phyloP scores from a whole-genome alignment of 2,329 filamentous ascomycete genomes.

The Cercospora sp. region DNA sequence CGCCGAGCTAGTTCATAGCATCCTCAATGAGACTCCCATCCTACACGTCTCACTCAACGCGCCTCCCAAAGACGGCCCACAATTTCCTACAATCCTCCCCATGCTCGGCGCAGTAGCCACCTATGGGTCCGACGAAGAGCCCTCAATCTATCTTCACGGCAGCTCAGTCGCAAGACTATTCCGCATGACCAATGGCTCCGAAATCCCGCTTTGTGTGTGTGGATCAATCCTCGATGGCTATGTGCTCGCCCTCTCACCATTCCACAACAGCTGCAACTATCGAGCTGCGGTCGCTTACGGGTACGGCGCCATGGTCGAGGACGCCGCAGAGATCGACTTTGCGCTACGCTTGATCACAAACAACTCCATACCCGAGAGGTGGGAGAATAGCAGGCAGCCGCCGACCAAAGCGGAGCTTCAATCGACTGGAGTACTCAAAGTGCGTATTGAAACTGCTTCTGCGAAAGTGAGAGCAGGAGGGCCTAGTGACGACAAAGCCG shows the following conservation, averaged over 20 bases:
- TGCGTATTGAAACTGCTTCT: slow-evolving; percentile 69
- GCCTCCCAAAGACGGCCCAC: slow-evolving; percentile 53
- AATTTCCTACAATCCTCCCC: slow-evolving; percentile 73
- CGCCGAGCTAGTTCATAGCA: slow-evolving; percentile 68
- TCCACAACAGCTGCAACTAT: slow-evolving; percentile 80
- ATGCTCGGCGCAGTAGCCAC: slow-evolving; percentile 85
- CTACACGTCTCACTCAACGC: slow-evolving; percentile 78
- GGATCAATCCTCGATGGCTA: slow-evolving; percentile 77
- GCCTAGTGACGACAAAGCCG: slow-evolving; percentile 62
- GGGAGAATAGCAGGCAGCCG: slow-evolving; percentile 67
- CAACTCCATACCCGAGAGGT: slow-evolving; percentile 67
- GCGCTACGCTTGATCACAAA: slow-evolving; percentile 80
- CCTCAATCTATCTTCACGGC: slow-evolving; percentile 77
- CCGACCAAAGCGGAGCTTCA: slow-evolving; percentile 73
- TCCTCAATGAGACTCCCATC: slow-evolving; percentile 72
- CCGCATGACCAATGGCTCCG: slow-evolving; percentile 55
- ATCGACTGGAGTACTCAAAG: slow-evolving; percentile 69
- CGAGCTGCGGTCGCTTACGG: slow-evolving; percentile 78
- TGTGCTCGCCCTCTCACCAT: slow-evolving; percentile 75
- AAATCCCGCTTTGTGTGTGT: slow-evolving; percentile 68
- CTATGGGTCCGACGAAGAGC: slow-evolving; percentile 63
- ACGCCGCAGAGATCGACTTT: slow-evolving; percentile 74
- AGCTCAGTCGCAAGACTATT: slow-evolving; percentile 79
- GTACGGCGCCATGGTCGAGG: slow-evolving; percentile 66
- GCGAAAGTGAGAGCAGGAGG: slow-evolving; percentile 70